Evolutionary conservation across 1,139 yeast genomes (phyloP), one percentile per base, ranked within the genome.

Genomic region (Zygosaccharomyces sapae): DNA sequence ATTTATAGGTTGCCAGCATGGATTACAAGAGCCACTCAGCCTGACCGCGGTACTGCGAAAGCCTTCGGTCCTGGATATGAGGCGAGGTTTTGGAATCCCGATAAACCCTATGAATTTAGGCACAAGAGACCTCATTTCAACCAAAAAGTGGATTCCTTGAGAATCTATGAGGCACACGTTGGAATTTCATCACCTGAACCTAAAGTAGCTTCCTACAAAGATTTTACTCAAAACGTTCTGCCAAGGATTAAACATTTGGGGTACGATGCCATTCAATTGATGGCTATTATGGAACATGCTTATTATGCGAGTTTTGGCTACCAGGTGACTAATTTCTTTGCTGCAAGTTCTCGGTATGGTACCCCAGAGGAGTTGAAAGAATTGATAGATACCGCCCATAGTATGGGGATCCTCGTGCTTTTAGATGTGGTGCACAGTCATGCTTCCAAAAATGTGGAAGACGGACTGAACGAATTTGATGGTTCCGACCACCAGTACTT

Each of bases 281-380:
- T 92, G 98, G 97, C 98, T 0, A 77, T 92, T 44, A 92, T 92
- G 98, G 98, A 92, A 67, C 98, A 92, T 66, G 97, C 98, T 1
- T 92, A 92, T 67, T 92, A 92, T 65, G 98, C 97, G 1, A 87
- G 96, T 0, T 92, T 92, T 66, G 98, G 98, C 5, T 92, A 92
- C 67, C 98, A 92, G 67, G 83, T 92, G 29, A 90, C 97, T 35
- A 86, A 85, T 51, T 92, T 90, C 63, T 92, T 87, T 66, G 97
- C 97, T 1, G 76, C 79, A 25, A 83, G 94, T 38, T 89, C 97
- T 6, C 76, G 97, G 54, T 92, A 74, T 60, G 98, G 98, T 24
- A 80, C 96, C 0, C 97, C 98, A 0, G 97, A 92, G 58, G 97
- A 92, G 44, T 74, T 92, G 62, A 90, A 86, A 65, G 92, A 86